phyloP scores from a whole-genome alignment of 345 rosid genomes.

The Kandelia obovata region DNA sequence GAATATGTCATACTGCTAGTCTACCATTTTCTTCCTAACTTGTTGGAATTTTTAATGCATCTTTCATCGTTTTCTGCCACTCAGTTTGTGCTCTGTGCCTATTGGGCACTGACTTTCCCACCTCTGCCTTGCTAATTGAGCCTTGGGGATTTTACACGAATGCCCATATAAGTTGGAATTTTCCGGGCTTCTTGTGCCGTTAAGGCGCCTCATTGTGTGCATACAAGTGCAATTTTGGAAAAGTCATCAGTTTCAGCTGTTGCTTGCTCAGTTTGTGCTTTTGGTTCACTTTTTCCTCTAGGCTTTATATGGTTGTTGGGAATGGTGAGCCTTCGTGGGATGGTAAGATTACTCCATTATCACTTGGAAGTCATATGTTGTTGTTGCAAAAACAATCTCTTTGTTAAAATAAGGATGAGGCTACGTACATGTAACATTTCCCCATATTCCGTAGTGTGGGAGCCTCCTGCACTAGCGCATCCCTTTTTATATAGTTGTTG shows the following conservation, averaged over 20 bases:
- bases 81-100: neutral
- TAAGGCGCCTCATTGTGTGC: neutral
- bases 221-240: no score
- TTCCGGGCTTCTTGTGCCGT: slow-evolving; percentile 39
- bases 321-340: no score
- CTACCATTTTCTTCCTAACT: no score
- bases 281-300: neutral
- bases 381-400: no score
- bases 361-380: no score
- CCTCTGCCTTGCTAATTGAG: slow-evolving; percentile 2
- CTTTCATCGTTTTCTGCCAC: no score
- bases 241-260: neutral
- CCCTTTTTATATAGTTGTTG: neutral
- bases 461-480: no score
- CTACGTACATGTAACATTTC: no score
- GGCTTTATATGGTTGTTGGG: neutral
- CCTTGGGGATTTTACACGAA: slow-evolving; percentile 9
- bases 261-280: neutral
- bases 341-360: no score
- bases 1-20: neutral
- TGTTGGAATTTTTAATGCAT: no score
- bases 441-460: no score
- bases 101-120: slow-evolving; percentile 1
- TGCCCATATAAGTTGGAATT: slow-evolving; percentile 33
- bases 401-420: no score